Base-by-base conservation (phyloP, 1,284 basidiomycete species). In the Cutaneotrichosporon dermatis region DNA sequence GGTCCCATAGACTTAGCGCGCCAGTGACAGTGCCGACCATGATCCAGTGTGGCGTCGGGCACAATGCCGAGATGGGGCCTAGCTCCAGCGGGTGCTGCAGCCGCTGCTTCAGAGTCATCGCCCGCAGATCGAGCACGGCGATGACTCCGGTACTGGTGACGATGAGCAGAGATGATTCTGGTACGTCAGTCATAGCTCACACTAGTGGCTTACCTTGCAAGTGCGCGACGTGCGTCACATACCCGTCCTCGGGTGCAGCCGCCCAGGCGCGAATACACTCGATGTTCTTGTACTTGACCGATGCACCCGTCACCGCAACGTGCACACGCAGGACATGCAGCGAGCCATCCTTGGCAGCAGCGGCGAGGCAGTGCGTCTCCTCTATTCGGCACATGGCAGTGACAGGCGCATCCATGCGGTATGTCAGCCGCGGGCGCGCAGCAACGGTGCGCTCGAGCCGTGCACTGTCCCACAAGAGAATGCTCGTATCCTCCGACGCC, bases 1-100 rank as follows among this genome's bases (percentile, higher is more conserved):
- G 83, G 78, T 99, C 95, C 93, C 94, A 98, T 1, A 98, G 82
- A 3, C 87, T 86, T 6, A 98, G 79, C 8, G 87, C 83, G 4
- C 95, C 95, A 1, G 84, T 84, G 2, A 88, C 85, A 0, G 94
- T 95, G 2, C 92, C 94, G 36, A 90, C 86, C 6, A 95, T 81
- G 40, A 93, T 80, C 95, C 95, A 98, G 4, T 88, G 84, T 34
- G 84, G 84, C 66, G 88, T 88, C 34, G 85, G 84, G 66, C 90
- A 95, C 54, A 96, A 76, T 51, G 86, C 85, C 0, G 91, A 89
- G 55, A 97, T 89, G 0, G 92, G 86, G 0, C 95, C 95, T 61
- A 86, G 83, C 68, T 95, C 89, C 25, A 86, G 83, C 2, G 93
- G 92, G 68, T 94, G 90, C 60, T 88, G 83, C 82, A 94, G 85